Percentiles rank a stretch among this genome's conserved stretches.
phyloP scores from a whole-genome alignment of 768 basidiomycete genomes.

The Serendipita sp. region DNA sequence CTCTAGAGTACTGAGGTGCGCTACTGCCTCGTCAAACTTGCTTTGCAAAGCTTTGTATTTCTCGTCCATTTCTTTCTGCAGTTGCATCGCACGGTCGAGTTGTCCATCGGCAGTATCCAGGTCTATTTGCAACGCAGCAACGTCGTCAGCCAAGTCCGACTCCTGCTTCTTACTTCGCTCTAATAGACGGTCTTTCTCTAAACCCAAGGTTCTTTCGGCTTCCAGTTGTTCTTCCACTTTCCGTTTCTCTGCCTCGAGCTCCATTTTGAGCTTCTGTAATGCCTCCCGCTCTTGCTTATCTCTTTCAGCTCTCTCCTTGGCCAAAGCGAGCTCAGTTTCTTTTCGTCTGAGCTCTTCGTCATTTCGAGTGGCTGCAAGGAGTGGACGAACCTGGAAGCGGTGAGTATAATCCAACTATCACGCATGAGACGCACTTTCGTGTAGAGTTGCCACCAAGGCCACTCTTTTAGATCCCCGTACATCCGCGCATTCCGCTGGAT shows the following conservation, averaged over 20 bases:
- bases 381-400: slow-evolving; percentile 50
- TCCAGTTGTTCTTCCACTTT: slow-evolving; percentile 69
- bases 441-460: slow-evolving; percentile 99
- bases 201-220: slow-evolving; percentile 58
- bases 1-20: slow-evolving; percentile 73
- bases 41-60: slow-evolving; percentile 54
- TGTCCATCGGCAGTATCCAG: slow-evolving; percentile 76
- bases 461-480: slow-evolving; percentile 78
- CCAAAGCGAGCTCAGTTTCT: slow-evolving; percentile 63
- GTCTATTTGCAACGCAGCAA: slow-evolving; percentile 62
- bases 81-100: slow-evolving; percentile 58
- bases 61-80: slow-evolving; percentile 68
- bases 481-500: slow-evolving; percentile 90
- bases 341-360: slow-evolving; percentile 86
- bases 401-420: not conserved
- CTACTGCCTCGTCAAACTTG: slow-evolving; percentile 72
- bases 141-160: slow-evolving; percentile 71
- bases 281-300: slow-evolving; percentile 70
- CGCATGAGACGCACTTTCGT: slow-evolving; percentile 45
- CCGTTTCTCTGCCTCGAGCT: slow-evolving; percentile 69
- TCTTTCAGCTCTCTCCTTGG: slow-evolving; percentile 72
- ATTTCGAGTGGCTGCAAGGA: slow-evolving; percentile 80
- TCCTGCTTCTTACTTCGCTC: slow-evolving; percentile 78
- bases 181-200: slow-evolving; percentile 73
- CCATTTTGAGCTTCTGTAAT: slow-evolving; percentile 65